Percentiles rank a stretch among this genome's conserved stretches.
phyloP scores from a whole-genome alignment of 257 asterid species.

The Primulina huaijiensis region DNA sequence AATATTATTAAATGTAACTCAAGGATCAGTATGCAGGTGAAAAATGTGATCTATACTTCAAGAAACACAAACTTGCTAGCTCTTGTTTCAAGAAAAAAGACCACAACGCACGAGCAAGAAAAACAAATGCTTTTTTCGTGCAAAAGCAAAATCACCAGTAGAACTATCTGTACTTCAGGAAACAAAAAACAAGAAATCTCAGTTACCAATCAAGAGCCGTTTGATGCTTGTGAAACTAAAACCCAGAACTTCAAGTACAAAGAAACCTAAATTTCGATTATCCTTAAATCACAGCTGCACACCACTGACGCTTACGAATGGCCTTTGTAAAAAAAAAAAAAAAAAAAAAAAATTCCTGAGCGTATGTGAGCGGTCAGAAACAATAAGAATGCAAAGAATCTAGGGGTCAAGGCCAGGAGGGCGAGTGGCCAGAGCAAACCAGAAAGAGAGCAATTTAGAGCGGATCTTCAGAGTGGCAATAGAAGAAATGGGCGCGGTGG shows the following conservation, averaged over 20 bases:
- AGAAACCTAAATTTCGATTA: conserved; percentile 14
- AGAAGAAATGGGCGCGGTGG: neutral
- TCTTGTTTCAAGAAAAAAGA: conserved; percentile 19
- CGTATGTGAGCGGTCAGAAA: neutral
- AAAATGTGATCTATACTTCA: conserved; percentile 7
- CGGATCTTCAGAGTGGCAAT: neutral
- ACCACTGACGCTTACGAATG: neutral
- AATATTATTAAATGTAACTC: conserved; percentile 1
- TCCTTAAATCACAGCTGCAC: conserved; percentile 14
- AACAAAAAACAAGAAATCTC: neutral
- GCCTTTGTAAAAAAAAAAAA: neutral
- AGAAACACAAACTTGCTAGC: neutral
- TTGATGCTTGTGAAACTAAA: neutral
- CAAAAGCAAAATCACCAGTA: neutral
- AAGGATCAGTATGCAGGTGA: neutral
- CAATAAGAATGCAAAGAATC: neutral
- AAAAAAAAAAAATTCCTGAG: neutral
- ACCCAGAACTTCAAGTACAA: neutral
- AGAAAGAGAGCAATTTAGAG: conserved; percentile 44
- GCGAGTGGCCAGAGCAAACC: conserved; percentile 86
- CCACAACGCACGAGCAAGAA: conserved; percentile 22
- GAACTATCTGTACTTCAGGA: conserved; percentile 16
- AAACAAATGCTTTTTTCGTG: conserved; percentile 23
- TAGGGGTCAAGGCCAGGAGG: conserved; percentile 96
- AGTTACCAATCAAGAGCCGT: conserved; percentile 2